Percentiles rank a stretch among this genome's conserved stretches.
phyloP scores from a whole-genome alignment of 805 yeast species.

The Wickerhamomyces rabaulensis region DNA sequence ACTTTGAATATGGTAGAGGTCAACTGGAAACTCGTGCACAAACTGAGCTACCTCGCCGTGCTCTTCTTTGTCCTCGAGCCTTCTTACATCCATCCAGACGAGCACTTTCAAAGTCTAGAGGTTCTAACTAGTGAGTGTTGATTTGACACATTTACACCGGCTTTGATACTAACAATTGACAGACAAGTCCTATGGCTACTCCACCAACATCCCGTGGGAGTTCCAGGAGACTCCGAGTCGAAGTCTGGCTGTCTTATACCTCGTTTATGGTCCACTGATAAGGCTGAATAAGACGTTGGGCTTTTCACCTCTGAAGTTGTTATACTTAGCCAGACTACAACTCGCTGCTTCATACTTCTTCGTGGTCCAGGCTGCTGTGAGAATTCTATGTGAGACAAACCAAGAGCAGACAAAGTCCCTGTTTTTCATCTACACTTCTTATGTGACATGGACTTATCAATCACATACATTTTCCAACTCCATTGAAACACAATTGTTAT shows the following conservation, averaged over 20 bases:
- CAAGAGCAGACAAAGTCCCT: constrained; percentile 39
- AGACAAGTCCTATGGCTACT: constrained; percentile 36
- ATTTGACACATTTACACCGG: background rate
- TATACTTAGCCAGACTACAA: constrained; percentile 50
- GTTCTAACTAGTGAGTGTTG: constrained; percentile 42
- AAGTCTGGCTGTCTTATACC: constrained; percentile 62
- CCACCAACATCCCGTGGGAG: constrained; percentile 74
- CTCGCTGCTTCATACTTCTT: constrained; percentile 33
- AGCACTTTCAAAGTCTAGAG: constrained; percentile 89
- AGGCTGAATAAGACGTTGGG: constrained; percentile 29
- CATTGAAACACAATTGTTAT: constrained; percentile 53
- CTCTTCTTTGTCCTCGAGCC: constrained; percentile 57
- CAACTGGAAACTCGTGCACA: constrained; percentile 18
- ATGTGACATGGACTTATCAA: constrained; percentile 74
- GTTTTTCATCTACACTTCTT: constrained; percentile 46
- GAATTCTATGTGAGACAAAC: constrained; percentile 42
- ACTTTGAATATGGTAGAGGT: constrained; percentile 6
- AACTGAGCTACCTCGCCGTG: constrained; percentile 20
- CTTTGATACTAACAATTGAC: constrained; percentile 1
- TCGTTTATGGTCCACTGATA: constrained; percentile 65
- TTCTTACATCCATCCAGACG: constrained; percentile 96
- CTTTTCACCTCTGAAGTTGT: constrained; percentile 42
- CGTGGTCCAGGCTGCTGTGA: constrained; percentile 32
- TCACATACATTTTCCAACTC: constrained; percentile 88
- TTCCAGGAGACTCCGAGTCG: constrained; percentile 60